A percentile compares a stretch with the other conserved stretches of the same genome.
Conservation (phyloP, 2,329 filamentous ascomycete genomes). For the Monosporascus cannonballus region DNA sequence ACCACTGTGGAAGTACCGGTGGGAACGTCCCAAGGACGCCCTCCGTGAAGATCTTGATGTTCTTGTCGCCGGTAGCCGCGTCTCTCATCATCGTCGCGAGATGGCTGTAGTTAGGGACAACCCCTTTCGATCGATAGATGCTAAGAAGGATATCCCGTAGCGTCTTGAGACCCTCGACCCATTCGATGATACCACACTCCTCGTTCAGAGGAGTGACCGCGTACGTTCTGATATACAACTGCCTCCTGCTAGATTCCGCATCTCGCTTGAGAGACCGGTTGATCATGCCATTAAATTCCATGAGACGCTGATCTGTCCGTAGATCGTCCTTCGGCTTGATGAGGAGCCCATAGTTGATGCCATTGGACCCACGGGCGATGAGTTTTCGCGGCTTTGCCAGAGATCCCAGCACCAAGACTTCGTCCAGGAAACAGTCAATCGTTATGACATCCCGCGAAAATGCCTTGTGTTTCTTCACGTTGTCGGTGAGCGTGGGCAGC, state of each 20-base stretch:
- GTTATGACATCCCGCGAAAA: constrained; percentile 84
- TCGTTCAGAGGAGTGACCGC: constrained; percentile 95
- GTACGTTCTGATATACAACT: constrained; percentile 94
- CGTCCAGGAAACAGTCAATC: constrained; percentile 74
- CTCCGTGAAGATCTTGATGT: constrained; percentile 66
- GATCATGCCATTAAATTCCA: constrained; percentile 99
- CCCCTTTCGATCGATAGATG: constrained; percentile 69
- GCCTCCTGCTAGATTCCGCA: constrained; percentile 80
- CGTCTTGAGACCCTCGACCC: constrained; percentile 94
- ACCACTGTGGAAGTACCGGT: constrained; percentile 87
- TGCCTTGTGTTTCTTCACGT: constrained; percentile 70
- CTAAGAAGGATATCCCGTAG: constrained; percentile 83
- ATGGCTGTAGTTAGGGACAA: constrained; percentile 62
- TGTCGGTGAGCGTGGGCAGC: constrained; percentile 68
- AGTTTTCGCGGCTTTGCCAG: constrained; percentile 89
- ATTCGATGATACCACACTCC: constrained; percentile 96
- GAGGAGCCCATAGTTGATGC: constrained; percentile 79
- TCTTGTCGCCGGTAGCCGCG: constrained; percentile 49
- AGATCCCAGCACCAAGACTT: constrained; percentile 84
- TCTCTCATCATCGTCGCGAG: constrained; percentile 60
- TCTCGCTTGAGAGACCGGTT: constrained; percentile 90
- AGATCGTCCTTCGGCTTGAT: constrained; percentile 99
- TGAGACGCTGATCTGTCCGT: constrained; percentile 92
- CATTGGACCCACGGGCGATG: constrained; percentile 82
- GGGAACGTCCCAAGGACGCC: constrained; percentile 62